Evolutionary conservation across 2,329 filamentous ascomycete genomes (phyloP), one percentile per base, ranked within the genome.

Genomic region (Lasiodiplodia gonubiensis): DNA sequence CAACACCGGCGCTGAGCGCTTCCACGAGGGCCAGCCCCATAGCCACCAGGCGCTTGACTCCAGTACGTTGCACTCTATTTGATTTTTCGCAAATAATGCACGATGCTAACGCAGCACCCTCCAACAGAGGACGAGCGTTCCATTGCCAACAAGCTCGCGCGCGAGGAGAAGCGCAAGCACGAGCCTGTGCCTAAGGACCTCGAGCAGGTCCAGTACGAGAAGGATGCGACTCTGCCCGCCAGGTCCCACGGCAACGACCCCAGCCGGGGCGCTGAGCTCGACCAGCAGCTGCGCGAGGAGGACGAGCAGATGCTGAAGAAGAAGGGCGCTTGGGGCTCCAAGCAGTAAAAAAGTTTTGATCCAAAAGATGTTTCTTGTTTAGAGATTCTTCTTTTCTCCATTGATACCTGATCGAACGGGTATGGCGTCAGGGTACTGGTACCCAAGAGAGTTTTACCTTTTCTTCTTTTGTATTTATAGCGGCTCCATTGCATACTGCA

Each of bases 211-310:
- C 72, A 76, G 73, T 72, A 70, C 64, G 85, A 90, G 80, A 79
- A 86, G 73, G 89, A 92, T 71, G 84, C 90, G 3, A 92, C 78
- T 3, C 71, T 81, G 52, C 80, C 80, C 87, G 90, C 90, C 66
- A 86, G 80, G 71, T 75, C 84, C 70, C 90, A 93, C 75, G 90
- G 90, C 69, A 93, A 93, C 76, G 85, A 92, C 80, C 91, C 90
- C 2, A 90, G 88, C 23, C 87, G 83, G 74, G 90, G 91, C 21
- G 91, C 90, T 27, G 86, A 90, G 83, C 85, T 92, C 67, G 91
- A 93, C 77, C 86, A 90, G 68, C 76, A 91, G 78, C 71, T 93
- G 55, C 82, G 86, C 74, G 86, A 86, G 4, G 90, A 93, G 73
- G 91, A 93, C 68, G 86, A 91, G 74, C 86, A 85, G 71, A 80